Evolutionary conservation across 2,329 filamentous ascomycete species (phyloP).

Genomic region (Hypoxylon sp.): DNA sequence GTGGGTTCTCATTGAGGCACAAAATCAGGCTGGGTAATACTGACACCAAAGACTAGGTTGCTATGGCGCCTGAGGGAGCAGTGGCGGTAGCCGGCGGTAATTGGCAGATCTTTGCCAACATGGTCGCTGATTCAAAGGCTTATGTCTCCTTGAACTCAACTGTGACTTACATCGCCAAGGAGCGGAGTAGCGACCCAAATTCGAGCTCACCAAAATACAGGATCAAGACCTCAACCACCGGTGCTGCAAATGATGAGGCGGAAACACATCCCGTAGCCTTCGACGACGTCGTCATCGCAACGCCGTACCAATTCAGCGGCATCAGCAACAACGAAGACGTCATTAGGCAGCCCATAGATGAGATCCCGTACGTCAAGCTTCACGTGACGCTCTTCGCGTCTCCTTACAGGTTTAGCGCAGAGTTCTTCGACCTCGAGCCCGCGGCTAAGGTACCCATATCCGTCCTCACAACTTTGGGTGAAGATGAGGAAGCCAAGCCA

Average conservation of each 20-base stretch:
- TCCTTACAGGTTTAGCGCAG: conserved; percentile 77
- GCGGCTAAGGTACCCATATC: conserved; percentile 75
- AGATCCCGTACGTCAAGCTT: conserved; percentile 87
- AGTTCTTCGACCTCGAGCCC: conserved; percentile 77
- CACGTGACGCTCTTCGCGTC: conserved; percentile 93
- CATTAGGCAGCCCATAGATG: conserved; percentile 78
- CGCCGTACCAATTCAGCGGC: conserved; percentile 84
- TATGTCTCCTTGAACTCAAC: conserved; percentile 75
- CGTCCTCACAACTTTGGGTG: conserved; percentile 85
- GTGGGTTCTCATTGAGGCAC: conserved; percentile 53
- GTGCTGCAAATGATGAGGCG: conserved; percentile 44
- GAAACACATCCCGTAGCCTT: conserved; percentile 68
- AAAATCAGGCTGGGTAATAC: background rate
- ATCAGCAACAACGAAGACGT: conserved; percentile 76
- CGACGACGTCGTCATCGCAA: conserved; percentile 86
- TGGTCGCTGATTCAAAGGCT: conserved; percentile 77
- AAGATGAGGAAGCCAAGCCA: conserved; percentile 66
- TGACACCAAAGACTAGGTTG: conserved; percentile 65
- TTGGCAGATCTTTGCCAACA: conserved; percentile 92
- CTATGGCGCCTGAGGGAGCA: conserved; percentile 89
- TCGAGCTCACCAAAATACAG: conserved; percentile 63
- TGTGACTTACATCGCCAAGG: conserved; percentile 72
- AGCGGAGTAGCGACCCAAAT: conserved; percentile 60
- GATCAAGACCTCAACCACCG: conserved; percentile 58
- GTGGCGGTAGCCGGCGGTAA: conserved; percentile 87